Percentiles rank a stretch among this genome's conserved stretches.
Evolutionary conservation across 1,284 basidiomycete genomes (phyloP).

Genomic region (Ustilago shanxiensis): DNA sequence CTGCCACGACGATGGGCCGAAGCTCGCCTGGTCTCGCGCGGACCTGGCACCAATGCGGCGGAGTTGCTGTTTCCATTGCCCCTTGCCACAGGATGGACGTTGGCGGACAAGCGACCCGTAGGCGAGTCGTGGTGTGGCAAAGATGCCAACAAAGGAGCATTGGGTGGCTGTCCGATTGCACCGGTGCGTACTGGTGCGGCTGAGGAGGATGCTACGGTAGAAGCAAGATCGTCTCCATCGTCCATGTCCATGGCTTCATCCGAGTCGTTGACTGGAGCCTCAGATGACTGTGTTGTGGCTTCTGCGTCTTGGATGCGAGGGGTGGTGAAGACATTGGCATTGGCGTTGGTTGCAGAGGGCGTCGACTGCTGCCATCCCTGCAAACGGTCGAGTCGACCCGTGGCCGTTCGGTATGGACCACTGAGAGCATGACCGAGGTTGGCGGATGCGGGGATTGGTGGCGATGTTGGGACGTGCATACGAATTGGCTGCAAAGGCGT

Average conservation of each 20-base stretch:
- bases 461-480: slow-evolving; percentile 8
- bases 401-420: slow-evolving; percentile 23
- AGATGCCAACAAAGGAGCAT: slow-evolving; percentile 32
- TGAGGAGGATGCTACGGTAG: slow-evolving; percentile 18
- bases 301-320: slow-evolving; percentile 14
- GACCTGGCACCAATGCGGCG: slow-evolving; percentile 29
- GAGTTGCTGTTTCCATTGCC: slow-evolving; percentile 1
- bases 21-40: slow-evolving; percentile 23
- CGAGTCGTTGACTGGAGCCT: not conserved
- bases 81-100: slow-evolving; percentile 5
- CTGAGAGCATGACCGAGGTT: slow-evolving; percentile 28
- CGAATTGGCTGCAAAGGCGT: not conserved
- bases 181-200: not conserved
- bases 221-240: slow-evolving; percentile 20
- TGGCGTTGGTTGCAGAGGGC: slow-evolving; percentile 1
- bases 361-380: slow-evolving; percentile 44
- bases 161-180: slow-evolving; percentile 30
- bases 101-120: slow-evolving; percentile 36
- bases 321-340: slow-evolving; percentile 17
- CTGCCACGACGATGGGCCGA: slow-evolving; percentile 5
- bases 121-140: slow-evolving; percentile 46
- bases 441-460: slow-evolving; percentile 9
- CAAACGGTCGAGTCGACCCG: slow-evolving; percentile 43
- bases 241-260: slow-evolving; percentile 55
- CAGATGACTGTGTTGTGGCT: not conserved